Evolutionary conservation across 495 filamentous ascomycete genomes (phyloP).

Genomic region (Lichenothelia convexa): DNA sequence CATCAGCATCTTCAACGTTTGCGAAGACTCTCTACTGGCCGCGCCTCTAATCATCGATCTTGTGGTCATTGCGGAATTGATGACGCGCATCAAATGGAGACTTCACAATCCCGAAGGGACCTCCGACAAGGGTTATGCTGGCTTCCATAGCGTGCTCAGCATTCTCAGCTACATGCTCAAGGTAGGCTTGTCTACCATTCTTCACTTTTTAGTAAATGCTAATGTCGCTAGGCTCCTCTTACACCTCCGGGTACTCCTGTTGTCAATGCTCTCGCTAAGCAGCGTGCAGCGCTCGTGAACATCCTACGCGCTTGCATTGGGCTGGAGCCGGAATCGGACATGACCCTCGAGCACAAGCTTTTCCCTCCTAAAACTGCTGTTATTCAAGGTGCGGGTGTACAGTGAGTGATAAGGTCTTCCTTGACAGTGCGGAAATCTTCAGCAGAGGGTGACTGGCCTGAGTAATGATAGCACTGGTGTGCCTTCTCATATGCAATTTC

Average conservation of each 20-base stretch:
- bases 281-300: slow-evolving; percentile 85
- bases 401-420: no score
- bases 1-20: slow-evolving; percentile 96
- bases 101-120: slow-evolving; percentile 26
- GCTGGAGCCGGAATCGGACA: slow-evolving; percentile 93
- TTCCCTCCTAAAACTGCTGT: no score
- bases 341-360: slow-evolving; percentile 99
- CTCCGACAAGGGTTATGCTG: slow-evolving; percentile 53
- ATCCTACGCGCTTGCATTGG: slow-evolving; percentile 98
- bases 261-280: slow-evolving; percentile 90
- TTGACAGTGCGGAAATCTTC: no score
- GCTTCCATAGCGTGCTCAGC: slow-evolving; percentile 94
- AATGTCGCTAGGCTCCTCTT: slow-evolving; percentile 45
- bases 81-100: slow-evolving; percentile 94
- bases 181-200: slow-evolving; percentile 18
- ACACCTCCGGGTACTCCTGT: slow-evolving; percentile 93
- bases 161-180: slow-evolving; percentile 99
- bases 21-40: slow-evolving; percentile 95
- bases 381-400: no score
- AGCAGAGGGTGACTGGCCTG: no score
- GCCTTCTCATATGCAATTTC: no score
- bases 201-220: not conserved
- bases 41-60: slow-evolving; percentile 96
- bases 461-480: no score
- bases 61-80: slow-evolving; percentile 81